Base-by-base conservation (phyloP, 148 eudicot species). In the Chenopodium berlandieri region DNA sequence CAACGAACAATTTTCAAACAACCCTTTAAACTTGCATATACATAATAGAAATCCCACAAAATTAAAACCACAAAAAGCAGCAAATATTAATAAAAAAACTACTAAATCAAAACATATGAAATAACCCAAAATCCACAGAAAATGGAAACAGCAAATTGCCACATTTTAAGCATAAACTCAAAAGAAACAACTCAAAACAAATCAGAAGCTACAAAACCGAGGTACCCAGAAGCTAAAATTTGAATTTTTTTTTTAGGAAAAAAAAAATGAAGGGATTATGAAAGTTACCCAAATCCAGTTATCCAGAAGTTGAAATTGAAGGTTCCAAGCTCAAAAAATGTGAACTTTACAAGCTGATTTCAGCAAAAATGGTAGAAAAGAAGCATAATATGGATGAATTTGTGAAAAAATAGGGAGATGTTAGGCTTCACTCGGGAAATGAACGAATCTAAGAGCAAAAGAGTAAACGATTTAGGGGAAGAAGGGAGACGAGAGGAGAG, bases 221-320 rank as follows among this genome's bases (percentile, higher is more conserved):
- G 7, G 25, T 65, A 81, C 81, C 69, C 81, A 73, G 78, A 84
- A 72, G 30, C 75, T 23, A 40, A 50, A 84, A 65, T 40, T 4
- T 14, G 2, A 68, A 52, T 0, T 0, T 27, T 27, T 27, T 27
- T 34, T 17, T 14, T 0, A 20, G 30, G 23, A 40, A 10, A 30
- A 63, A 50, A 70, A 22, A 2, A 22, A 47, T 25, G 19, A 62
- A 64, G 67, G 77, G 62, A 23, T 14, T 20, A 23, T 31, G 60
- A 71, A 71, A 70, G 19, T 69, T 75, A 79, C 78, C 86, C 54
- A 75, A 71, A 54, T 25, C 56, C 75, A 16, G 32, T 19, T 44
- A 54, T 25, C 58, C 75, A 23, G 32, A 27, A 62, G 31, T n/a
- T 23, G 58, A 70, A 82, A 76, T 76, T 19, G 44, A 80, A 80